These are phyloP conservation scores for Phoma sp. DNA, from an alignment of 2,329 filamentous ascomycete species.

Conservation along the genomic window DNA sequence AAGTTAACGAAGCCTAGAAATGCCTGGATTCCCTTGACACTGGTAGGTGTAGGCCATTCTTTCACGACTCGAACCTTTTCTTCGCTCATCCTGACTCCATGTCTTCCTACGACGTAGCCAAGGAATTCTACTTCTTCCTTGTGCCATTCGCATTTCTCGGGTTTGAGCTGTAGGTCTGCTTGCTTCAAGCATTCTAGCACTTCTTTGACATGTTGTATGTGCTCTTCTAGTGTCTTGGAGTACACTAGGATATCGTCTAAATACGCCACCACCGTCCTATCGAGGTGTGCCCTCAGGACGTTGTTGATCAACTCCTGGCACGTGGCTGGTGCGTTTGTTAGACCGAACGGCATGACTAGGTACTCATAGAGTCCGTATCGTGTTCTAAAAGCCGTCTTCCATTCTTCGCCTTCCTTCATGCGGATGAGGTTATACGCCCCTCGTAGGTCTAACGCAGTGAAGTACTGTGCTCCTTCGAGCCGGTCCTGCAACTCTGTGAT, in stretches of 20 bases:
- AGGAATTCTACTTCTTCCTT: background rate
- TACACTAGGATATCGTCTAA: conserved; percentile 1
- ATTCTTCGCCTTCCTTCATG: conserved; percentile 33
- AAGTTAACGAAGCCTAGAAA: no score
- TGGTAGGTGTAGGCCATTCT: no score
- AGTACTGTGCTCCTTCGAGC: background rate
- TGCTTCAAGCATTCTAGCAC: background rate
- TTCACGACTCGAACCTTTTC: no score
- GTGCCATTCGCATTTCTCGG: background rate
- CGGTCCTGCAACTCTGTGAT: background rate
- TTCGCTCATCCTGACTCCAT: background rate
- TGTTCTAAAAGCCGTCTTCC: conserved; percentile 40
- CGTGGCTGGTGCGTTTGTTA: conserved; percentile 23
- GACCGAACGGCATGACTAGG: conserved; percentile 38
- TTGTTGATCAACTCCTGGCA: background rate
- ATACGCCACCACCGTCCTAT: background rate
- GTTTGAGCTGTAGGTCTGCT: background rate
- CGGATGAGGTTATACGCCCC: background rate
- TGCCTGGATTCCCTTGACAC: no score
- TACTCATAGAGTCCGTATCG: conserved; percentile 39
- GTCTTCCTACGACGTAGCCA: background rate
- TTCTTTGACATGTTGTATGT: background rate
- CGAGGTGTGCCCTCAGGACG: background rate
- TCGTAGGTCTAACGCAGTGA: background rate
- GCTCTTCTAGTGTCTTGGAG: background rate